A percentile compares a stretch with the other conserved stretches of the same genome.
These are phyloP conservation scores for Vitis labrusca DNA, from an alignment of 164 flowering plant genomes.

Conservation along the genomic window DNA sequence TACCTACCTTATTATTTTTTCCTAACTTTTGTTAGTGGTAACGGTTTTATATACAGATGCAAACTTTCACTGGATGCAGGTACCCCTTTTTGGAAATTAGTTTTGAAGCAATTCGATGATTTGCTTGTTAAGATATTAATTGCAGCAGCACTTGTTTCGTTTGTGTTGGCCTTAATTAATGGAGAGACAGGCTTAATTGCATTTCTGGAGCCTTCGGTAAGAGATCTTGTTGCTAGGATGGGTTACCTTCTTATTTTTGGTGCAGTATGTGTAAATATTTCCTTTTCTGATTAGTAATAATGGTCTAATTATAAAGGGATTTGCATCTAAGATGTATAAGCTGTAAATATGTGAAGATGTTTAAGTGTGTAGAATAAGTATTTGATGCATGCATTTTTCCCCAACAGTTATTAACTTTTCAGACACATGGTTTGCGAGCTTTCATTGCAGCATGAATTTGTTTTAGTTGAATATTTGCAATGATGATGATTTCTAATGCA, in stretches of 20 bases:
- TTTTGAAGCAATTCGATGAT: conserved; percentile 95
- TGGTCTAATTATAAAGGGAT: no score
- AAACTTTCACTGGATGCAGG: conserved; percentile 49
- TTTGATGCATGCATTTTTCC: no score
- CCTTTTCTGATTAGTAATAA: no score
- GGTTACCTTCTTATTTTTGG: background rate
- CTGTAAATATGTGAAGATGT: no score
- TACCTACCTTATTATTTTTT: background rate
- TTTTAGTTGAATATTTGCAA: no score
- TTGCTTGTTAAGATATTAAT: conserved; percentile 97
- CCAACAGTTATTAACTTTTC: background rate
- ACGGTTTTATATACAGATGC: background rate
- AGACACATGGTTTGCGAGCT: background rate
- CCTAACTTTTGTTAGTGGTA: background rate
- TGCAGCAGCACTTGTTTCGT: conserved; percentile 85
- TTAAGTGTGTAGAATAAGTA: no score
- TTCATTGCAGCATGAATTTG: no score
- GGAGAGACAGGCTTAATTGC: conserved; percentile 93
- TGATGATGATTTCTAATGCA: no score
- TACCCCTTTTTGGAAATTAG: conserved; percentile 91
- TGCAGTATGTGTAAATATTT: background rate
- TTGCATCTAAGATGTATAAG: no score
- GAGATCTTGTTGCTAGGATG: conserved; percentile 16
- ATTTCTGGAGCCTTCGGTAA: conserved; percentile 94
- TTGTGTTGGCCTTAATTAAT: conserved; percentile 81